Percentiles rank a stretch among this genome's conserved stretches.
Evolutionary conservation across 805 yeast genomes (phyloP).

Genomic region (Teunomyces cretensis): DNA sequence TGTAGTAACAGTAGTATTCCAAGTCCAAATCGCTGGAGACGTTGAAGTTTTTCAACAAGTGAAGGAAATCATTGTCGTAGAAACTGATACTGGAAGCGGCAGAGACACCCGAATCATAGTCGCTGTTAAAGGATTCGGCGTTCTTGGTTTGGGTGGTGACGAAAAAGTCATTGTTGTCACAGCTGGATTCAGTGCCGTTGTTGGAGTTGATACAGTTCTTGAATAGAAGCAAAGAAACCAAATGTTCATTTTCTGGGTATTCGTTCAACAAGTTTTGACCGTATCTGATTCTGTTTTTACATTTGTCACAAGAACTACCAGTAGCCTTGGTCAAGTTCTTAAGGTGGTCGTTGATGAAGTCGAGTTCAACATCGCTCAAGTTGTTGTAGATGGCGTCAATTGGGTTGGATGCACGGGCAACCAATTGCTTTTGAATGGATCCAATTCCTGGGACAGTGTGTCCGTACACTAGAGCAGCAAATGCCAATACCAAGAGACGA

Average conservation of each 20-base stretch:
- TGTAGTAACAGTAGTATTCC: slow-evolving; percentile 55
- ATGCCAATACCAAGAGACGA: background rate
- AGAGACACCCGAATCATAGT: slow-evolving; percentile 22
- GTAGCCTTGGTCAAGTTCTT: slow-evolving; percentile 26
- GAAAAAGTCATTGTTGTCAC: slow-evolving; percentile 39
- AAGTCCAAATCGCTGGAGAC: slow-evolving; percentile 36
- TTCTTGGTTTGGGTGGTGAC: slow-evolving; percentile 28
- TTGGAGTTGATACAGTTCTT: slow-evolving; percentile 32
- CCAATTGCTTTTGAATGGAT: slow-evolving; percentile 21
- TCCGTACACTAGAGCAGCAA: slow-evolving; percentile 9
- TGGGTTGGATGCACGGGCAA: slow-evolving; percentile 18
- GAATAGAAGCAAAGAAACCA: slow-evolving; percentile 35
- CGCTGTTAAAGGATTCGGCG: slow-evolving; percentile 7
- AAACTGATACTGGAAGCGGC: slow-evolving; percentile 30
- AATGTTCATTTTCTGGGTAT: slow-evolving; percentile 33
- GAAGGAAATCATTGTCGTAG: slow-evolving; percentile 39
- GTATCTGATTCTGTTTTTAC: slow-evolving; percentile 35
- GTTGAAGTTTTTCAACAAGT: slow-evolving; percentile 36
- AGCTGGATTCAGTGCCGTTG: slow-evolving; percentile 27
- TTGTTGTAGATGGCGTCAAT: slow-evolving; percentile 26
- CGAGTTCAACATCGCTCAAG: slow-evolving; percentile 24
- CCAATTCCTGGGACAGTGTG: slow-evolving; percentile 27
- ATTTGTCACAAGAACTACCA: slow-evolving; percentile 34
- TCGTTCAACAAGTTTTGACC: slow-evolving; percentile 25
- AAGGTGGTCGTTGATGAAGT: slow-evolving; percentile 29